Percentiles rank a stretch among this genome's conserved stretches.
Evolutionary conservation across 768 basidiomycete genomes (phyloP).

Genomic region (Tylopilus intermedius): DNA sequence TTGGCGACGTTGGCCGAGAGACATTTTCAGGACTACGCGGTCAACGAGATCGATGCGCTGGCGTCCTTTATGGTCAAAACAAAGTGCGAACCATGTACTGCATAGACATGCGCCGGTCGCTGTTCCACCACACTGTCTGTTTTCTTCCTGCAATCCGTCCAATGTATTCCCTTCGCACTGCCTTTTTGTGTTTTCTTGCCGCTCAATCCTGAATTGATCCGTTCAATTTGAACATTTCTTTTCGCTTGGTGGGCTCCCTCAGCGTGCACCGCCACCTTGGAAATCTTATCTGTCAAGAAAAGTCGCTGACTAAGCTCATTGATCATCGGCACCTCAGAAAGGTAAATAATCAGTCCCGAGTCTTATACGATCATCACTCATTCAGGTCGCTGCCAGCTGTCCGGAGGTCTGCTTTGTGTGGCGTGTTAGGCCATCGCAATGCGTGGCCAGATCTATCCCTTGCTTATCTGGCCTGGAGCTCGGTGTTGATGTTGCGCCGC

Average conservation of each 20-base stretch:
- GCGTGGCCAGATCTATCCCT: not conserved
- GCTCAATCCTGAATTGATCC: conserved; percentile 1
- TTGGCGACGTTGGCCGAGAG: conserved; percentile 66
- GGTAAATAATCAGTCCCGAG: conserved; percentile 1
- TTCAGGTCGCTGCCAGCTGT: not conserved
- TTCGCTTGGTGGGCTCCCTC: not conserved
- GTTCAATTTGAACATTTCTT: not conserved
- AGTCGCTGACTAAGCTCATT: conserved; percentile 18
- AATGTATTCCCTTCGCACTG: conserved; percentile 17
- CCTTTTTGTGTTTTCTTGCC: not conserved
- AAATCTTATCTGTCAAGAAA: conserved; percentile 26
- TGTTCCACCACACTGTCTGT: conserved; percentile 9
- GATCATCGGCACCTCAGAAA: conserved; percentile 7
- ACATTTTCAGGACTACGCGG: conserved; percentile 61
- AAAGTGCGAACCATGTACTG: conserved; percentile 40
- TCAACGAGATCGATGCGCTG: conserved; percentile 76
- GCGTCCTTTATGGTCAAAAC: conserved; percentile 77
- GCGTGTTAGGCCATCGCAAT: not conserved
- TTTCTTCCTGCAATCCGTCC: not conserved
- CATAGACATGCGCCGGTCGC: conserved; percentile 17
- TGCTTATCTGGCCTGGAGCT: not conserved
- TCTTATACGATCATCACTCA: not conserved
- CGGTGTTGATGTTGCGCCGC: not conserved
- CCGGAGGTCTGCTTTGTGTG: not conserved
- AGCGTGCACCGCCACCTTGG: not conserved